Evolutionary conservation across 139 green algal species (phyloP), one percentile per base, ranked within the genome.

Genomic region (Ettlia oleoabundans): DNA sequence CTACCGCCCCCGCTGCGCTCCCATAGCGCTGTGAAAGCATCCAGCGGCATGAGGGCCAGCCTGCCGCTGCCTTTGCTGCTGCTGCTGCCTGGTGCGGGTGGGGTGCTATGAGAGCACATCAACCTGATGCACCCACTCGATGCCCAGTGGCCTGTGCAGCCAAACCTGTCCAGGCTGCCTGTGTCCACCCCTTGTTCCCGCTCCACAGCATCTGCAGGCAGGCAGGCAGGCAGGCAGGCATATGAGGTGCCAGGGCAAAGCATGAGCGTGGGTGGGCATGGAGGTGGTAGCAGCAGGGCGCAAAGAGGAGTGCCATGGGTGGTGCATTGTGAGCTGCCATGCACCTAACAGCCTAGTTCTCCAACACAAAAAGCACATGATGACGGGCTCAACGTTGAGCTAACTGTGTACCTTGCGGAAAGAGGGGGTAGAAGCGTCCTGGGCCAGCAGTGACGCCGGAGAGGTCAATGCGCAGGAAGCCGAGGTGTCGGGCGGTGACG

Each of bases 71-170:
- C 68, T 13, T 1, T 38, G 21, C 32, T 38, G 19, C 51, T 41
- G 18, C 37, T 42, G 19, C 37, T 21, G n/a, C 42, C n/a, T 5
- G 32, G n/a, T n/a, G n/a, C n/a, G 47, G 47, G 13, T 58, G 47
- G 47, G 47, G 10, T 58, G 47, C 47, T 1, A 10, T 21, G 38
- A 51, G 22, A 22, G 55, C 38, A n/a, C 30, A 81, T 55, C 38
- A 71, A n/a, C n/a, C 75, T 55, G 38, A 81, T 71, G 75, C 75
- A 81, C 38, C 75, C 75, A 58, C 75, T 81, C 55, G 55, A 72
- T 38, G 75, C 75, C 75, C 75, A 81, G n/a, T 81, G 75, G 26
- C 75, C 75, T 43, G 55, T 61, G 58, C 75, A 81, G 8, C 58
- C 75, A 71, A 81, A 81, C 37, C 58, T 55, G 75, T 81, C 75